These are phyloP conservation scores for Mycena maculata DNA, from an alignment of 768 basidiomycete genomes.

Conservation along the genomic window DNA sequence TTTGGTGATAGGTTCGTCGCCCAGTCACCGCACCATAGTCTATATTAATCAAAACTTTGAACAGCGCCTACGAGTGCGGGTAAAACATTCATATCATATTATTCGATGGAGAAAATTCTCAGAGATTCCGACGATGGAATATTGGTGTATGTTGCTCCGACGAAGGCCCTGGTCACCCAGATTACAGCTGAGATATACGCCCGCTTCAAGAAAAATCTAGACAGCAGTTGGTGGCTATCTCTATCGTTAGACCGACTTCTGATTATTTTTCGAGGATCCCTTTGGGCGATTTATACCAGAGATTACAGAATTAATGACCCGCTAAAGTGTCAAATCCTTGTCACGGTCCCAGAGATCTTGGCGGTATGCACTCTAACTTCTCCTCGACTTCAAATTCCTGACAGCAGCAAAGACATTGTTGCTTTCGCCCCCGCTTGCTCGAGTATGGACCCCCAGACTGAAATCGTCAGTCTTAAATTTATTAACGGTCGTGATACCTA, in stretches of 20 bases:
- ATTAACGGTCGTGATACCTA: neutral
- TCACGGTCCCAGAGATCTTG: constrained; percentile 80
- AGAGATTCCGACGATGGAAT: constrained; percentile 73
- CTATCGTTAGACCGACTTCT: neutral
- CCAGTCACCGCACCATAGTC: neutral
- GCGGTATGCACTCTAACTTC: constrained; percentile 50
- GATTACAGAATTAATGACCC: constrained; percentile 73
- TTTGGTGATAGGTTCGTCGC: constrained; percentile 69
- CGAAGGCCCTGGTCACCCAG: constrained; percentile 79
- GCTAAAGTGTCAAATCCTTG: constrained; percentile 75
- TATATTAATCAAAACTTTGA: neutral
- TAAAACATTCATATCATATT: constrained; percentile 83
- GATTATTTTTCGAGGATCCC: constrained; percentile 54
- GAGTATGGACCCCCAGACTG: constrained; percentile 70
- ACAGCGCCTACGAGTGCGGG: constrained; percentile 78
- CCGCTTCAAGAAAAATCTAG: constrained; percentile 65
- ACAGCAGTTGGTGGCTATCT: constrained; percentile 51
- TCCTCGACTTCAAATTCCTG: neutral
- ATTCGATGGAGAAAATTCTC: constrained; percentile 79
- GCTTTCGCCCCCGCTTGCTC: constrained; percentile 72
- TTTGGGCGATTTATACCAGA: constrained; percentile 75
- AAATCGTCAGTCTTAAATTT: constrained; percentile 56
- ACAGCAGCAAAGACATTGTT: constrained; percentile 52
- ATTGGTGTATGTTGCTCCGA: constrained; percentile 79
- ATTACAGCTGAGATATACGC: constrained; percentile 82